Evolutionary conservation across 2,329 filamentous ascomycete genomes (phyloP).

Genomic region (Ophiocordyceps sinensis): DNA sequence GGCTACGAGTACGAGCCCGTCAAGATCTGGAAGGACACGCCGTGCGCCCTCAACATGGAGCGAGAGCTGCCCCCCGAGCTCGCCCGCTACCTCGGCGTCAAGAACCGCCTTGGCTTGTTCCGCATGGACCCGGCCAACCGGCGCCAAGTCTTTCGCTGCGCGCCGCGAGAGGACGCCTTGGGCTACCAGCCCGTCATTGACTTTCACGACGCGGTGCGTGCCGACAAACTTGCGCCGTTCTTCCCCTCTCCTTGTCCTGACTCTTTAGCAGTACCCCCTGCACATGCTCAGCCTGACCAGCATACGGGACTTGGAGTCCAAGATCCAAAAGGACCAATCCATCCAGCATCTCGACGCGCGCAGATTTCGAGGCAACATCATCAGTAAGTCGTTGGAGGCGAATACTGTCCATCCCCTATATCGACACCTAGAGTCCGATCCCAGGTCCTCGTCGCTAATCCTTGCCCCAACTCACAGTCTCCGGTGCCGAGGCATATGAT

Average conservation of each 20-base stretch:
- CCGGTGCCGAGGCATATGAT: slow-evolving; percentile 47
- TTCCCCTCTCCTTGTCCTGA: neutral
- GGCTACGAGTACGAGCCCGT: slow-evolving; percentile 48
- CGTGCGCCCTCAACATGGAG: slow-evolving; percentile 40
- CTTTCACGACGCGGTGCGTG: slow-evolving; percentile 54
- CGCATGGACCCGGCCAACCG: slow-evolving; percentile 44
- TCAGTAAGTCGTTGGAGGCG: slow-evolving; percentile 28
- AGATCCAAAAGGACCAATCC: slow-evolving; percentile 34
- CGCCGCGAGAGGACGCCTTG: slow-evolving; percentile 40
- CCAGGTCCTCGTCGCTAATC: neutral
- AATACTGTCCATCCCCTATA: neutral
- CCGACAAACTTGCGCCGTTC: neutral
- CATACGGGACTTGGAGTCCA: slow-evolving; percentile 42
- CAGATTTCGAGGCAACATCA: slow-evolving; percentile 60
- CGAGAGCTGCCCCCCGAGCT: slow-evolving; percentile 48
- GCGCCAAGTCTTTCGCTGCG: slow-evolving; percentile 45
- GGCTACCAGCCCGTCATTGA: slow-evolving; percentile 52
- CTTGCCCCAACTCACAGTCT: slow-evolving; percentile 22
- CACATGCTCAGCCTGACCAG: slow-evolving; percentile 53
- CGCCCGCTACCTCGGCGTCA: slow-evolving; percentile 49
- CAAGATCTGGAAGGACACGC: slow-evolving; percentile 47
- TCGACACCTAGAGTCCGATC: neutral
- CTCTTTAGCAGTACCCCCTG: slow-evolving; percentile 43
- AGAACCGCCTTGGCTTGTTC: slow-evolving; percentile 53
- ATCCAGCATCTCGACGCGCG: slow-evolving; percentile 41